Conservation (phyloP, 1,284 basidiomycete species). For the Cystobasidium pallidum region DNA sequence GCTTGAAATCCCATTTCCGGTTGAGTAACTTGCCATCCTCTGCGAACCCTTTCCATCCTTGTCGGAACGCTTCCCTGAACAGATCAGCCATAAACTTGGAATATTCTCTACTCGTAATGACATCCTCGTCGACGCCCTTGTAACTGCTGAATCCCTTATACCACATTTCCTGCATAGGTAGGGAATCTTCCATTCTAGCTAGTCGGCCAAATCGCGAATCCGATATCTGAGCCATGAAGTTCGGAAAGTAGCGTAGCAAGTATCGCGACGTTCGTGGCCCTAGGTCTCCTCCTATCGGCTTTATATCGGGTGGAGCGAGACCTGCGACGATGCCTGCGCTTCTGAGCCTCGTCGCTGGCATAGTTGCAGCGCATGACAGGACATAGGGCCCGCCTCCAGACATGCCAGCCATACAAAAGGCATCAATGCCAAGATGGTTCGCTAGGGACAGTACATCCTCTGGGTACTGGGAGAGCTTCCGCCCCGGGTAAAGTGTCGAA, state of each 20-base stretch:
- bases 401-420: background rate
- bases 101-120: background rate
- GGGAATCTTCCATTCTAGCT: constrained; percentile 3
- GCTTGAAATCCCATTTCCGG: constrained; percentile 12
- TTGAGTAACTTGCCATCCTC: constrained; percentile 9
- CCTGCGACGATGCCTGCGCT: constrained; percentile 26
- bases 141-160: background rate
- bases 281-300: background rate
- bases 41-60: constrained; percentile 5
- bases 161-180: background rate
- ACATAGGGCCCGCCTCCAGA: constrained; percentile 36
- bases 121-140: background rate
- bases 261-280: constrained; percentile 4
- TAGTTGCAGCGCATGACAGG: constrained; percentile 16
- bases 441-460: constrained; percentile 16
- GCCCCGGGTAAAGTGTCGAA: constrained; percentile 18
- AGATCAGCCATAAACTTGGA: background rate
- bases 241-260: constrained; percentile 3
- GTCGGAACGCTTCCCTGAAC: constrained; percentile 2
- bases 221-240: background rate
- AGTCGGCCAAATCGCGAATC: constrained; percentile 3
- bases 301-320: constrained; percentile 5
- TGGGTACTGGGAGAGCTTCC: constrained; percentile 1
- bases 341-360: constrained; percentile 1
- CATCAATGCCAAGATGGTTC: constrained; percentile 18